phyloP scores from a whole-genome alignment of 2,329 filamentous ascomycete genomes.

The Penicillium sp. region DNA sequence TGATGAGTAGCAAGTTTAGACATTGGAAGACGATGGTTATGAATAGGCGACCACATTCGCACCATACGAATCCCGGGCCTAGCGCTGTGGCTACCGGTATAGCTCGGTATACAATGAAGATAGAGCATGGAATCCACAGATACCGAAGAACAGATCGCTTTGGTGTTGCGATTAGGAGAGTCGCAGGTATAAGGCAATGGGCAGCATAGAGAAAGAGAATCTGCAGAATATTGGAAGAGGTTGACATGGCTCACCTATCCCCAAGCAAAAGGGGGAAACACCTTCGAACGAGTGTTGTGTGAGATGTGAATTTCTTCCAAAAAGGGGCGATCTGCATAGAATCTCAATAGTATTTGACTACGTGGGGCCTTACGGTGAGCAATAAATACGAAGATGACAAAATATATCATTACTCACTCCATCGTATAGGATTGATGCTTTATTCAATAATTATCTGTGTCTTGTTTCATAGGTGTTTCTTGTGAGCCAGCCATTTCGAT shows the following conservation, averaged over 20 bases:
- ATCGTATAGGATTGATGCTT: not conserved
- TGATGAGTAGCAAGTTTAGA: slow-evolving; percentile 2
- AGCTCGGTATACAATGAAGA: slow-evolving; percentile 4
- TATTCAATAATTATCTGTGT: too few species aligned
- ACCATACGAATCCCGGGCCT: slow-evolving; percentile 14
- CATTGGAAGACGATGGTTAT: slow-evolving; percentile 14
- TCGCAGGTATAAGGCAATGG: slow-evolving; percentile 14
- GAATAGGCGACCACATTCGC: slow-evolving; percentile 7
- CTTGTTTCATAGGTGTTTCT: too few species aligned
- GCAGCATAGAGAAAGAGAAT: slow-evolving; percentile 2
- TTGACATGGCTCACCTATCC: not conserved
- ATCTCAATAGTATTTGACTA: not conserved
- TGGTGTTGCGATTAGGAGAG: slow-evolving; percentile 11
- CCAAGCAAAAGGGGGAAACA: not conserved
- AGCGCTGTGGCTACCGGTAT: slow-evolving; percentile 2
- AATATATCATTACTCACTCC: not conserved
- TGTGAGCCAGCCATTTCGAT: too few species aligned
- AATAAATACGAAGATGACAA: not conserved
- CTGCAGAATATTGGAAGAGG: not conserved
- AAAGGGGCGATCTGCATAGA: not conserved
- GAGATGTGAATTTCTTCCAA: not conserved
- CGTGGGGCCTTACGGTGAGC: not conserved
- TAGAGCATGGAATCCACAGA: slow-evolving; percentile 10
- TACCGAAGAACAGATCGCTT: slow-evolving; percentile 14
- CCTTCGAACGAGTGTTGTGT: not conserved